Percentiles rank a stretch among this genome's conserved stretches.
Evolutionary conservation across 768 basidiomycete genomes (phyloP).

Genomic region (Lanmaoa rubissima): DNA sequence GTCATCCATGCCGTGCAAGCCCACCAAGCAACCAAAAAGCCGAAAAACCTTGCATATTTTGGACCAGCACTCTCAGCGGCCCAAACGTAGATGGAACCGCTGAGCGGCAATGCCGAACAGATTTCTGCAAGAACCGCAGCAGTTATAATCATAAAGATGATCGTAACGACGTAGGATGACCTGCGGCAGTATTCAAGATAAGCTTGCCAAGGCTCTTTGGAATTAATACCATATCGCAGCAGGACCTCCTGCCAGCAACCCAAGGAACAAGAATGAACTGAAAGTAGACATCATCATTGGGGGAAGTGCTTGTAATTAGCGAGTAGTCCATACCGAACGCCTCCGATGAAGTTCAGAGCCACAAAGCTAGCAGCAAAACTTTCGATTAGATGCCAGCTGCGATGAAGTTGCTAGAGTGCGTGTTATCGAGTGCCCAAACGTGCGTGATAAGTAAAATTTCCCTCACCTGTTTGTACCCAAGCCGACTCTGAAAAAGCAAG

Average conservation of each 20-base stretch:
- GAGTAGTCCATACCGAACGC: conserved; percentile 56
- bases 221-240: conserved; percentile 70
- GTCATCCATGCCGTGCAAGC: conserved; percentile 96
- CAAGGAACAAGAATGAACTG: conserved; percentile 78
- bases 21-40: conserved; percentile 94
- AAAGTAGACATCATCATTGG: background rate
- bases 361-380: conserved; percentile 88
- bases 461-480: conserved; percentile 78
- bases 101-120: conserved; percentile 83
- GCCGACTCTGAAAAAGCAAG: conserved; percentile 50
- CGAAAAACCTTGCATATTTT: conserved; percentile 82
- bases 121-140: conserved; percentile 87
- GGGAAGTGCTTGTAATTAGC: background rate
- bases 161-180: conserved; percentile 81
- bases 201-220: background rate
- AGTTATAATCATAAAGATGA: conserved; percentile 86
- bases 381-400: conserved; percentile 79
- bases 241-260: conserved; percentile 82
- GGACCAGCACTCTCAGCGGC: conserved; percentile 90
- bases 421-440: background rate
- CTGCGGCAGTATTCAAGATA: conserved; percentile 39
- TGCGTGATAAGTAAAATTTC: background rate
- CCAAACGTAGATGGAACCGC: conserved; percentile 94
- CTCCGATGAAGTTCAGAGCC: conserved; percentile 88
- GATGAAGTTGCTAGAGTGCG: conserved; percentile 69